Conservation (phyloP, 2,329 filamentous ascomycete genomes). For the Didymella pomorum region DNA sequence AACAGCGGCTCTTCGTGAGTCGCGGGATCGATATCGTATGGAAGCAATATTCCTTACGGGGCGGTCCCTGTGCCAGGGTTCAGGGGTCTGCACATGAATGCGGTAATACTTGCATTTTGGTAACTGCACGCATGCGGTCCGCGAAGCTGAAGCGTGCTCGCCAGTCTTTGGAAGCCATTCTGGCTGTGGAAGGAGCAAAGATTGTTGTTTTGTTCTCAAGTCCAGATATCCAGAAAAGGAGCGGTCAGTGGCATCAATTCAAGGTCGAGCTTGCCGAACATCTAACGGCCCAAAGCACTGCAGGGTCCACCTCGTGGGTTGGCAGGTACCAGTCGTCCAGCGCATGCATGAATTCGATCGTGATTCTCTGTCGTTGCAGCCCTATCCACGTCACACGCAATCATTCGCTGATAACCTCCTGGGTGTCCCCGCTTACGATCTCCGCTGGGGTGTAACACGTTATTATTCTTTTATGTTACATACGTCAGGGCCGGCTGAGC, state of each 20-base stretch:
- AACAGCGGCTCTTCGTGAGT: conserved; percentile 13
- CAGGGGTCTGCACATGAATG: conserved; percentile 19
- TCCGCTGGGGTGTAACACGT: conserved; percentile 15
- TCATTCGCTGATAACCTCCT: background rate
- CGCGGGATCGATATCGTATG: conserved; percentile 10
- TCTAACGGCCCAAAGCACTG: conserved; percentile 21
- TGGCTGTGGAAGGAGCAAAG: conserved; percentile 11
- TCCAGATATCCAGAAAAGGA: conserved; percentile 8
- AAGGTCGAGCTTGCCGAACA: conserved; percentile 16
- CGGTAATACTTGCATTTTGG: conserved; percentile 59
- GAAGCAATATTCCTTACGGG: conserved; percentile 29
- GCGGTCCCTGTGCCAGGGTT: conserved; percentile 21
- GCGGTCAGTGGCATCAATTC: conserved; percentile 19
- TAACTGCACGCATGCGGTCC: conserved; percentile 53
- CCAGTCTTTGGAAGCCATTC: conserved; percentile 51
- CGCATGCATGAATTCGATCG: conserved; percentile 4
- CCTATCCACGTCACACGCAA: conserved; percentile 6
- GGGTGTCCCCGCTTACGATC: conserved; percentile 17
- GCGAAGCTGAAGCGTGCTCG: conserved; percentile 54
- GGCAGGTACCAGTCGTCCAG: conserved; percentile 17
- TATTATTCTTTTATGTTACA: background rate
- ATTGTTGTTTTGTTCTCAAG: conserved; percentile 12
- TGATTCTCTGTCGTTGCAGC: conserved; percentile 5
- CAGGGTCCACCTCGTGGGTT: conserved; percentile 16
- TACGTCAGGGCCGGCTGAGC: conserved; percentile 35